These are phyloP conservation scores for Miamiensis avidus DNA, from an alignment of 169 alveolate genomes.

Conservation along the genomic window DNA sequence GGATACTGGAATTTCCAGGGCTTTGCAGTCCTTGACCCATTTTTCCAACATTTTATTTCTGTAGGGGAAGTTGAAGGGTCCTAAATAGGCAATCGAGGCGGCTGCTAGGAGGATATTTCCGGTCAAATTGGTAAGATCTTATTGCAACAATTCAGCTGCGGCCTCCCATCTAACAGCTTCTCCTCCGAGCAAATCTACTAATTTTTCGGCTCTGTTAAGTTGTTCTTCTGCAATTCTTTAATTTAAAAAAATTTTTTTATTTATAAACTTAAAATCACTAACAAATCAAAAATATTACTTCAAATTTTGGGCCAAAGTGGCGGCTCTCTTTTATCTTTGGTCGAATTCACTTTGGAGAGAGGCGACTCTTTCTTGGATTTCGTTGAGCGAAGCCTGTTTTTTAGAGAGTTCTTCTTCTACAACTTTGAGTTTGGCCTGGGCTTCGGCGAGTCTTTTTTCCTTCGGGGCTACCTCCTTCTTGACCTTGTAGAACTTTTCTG, in stretches of 20 bases:
- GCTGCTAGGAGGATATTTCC: slow-evolving; percentile 92
- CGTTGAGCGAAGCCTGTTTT: slow-evolving; percentile 70
- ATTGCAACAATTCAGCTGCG: slow-evolving; percentile 74
- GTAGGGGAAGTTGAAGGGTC: slow-evolving; percentile 91
- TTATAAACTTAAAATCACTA: too few relatives aligned
- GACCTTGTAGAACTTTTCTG: slow-evolving; percentile 89
- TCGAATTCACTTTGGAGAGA: slow-evolving; percentile 75
- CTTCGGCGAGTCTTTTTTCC: slow-evolving; percentile 84
- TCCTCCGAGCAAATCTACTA: slow-evolving; percentile 84
- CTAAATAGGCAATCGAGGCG: slow-evolving; percentile 90
- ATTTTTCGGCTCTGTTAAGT: slow-evolving; percentile 90
- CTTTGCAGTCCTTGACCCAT: slow-evolving; percentile 81
- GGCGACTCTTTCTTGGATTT: slow-evolving; percentile 82
- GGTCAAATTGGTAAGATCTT: slow-evolving; percentile 80
- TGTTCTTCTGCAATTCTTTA: slow-evolving; percentile 79
- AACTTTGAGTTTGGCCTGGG: slow-evolving; percentile 78
- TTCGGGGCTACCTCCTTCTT: slow-evolving; percentile 89
- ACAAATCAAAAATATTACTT: too few relatives aligned
- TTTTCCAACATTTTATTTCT: slow-evolving; percentile 78
- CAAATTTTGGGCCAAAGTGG: slow-evolving; percentile 78
- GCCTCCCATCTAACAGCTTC: slow-evolving; percentile 89
- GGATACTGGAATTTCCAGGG: slow-evolving; percentile 75
- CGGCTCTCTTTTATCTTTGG: slow-evolving; percentile 73
- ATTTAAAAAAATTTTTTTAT: too few relatives aligned
- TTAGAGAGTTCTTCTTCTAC: slow-evolving; percentile 79